Evolutionary conservation across 1,284 basidiomycete species (phyloP).

Genomic region (Chondrostereum purpureum): DNA sequence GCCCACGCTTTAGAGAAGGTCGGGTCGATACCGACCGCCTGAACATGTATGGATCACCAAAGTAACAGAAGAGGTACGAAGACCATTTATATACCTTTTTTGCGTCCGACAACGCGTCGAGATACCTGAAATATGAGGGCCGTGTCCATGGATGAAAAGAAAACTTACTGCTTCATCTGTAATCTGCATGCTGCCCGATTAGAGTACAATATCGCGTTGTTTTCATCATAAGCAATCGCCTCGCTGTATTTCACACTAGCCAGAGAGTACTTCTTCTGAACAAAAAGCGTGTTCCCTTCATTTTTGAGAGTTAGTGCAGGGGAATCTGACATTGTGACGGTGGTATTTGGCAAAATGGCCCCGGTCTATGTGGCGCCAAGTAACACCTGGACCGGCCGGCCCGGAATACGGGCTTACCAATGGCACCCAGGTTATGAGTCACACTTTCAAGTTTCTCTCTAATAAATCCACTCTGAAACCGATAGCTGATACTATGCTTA

Average conservation of each 20-base stretch:
- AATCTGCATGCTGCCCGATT: conserved; percentile 17
- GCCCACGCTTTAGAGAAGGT: conserved; percentile 20
- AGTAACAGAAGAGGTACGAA: background rate
- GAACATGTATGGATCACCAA: background rate
- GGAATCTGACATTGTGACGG: background rate
- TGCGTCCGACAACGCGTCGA: conserved; percentile 12
- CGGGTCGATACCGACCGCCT: background rate
- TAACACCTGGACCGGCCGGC: no score
- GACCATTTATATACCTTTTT: conserved; percentile 6
- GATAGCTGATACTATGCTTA: no score
- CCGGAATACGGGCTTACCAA: no score
- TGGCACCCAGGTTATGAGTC: no score
- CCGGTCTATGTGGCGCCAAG: no score
- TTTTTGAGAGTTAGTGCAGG: conserved; percentile 9
- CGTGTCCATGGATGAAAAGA: background rate
- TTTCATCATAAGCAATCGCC: conserved; percentile 13
- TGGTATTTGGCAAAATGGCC: background rate
- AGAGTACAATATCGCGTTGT: conserved; percentile 15
- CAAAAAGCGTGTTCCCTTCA: conserved; percentile 10
- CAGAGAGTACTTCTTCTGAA: conserved; percentile 47
- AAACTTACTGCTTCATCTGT: conserved; percentile 12
- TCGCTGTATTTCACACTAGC: conserved; percentile 16
- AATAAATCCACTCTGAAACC: no score
- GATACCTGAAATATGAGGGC: conserved; percentile 7
- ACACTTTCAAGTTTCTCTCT: no score